Evolutionary conservation across 257 asterid species (phyloP), one percentile per base, ranked within the genome.

Genomic region (Fraxinus anomala): DNA sequence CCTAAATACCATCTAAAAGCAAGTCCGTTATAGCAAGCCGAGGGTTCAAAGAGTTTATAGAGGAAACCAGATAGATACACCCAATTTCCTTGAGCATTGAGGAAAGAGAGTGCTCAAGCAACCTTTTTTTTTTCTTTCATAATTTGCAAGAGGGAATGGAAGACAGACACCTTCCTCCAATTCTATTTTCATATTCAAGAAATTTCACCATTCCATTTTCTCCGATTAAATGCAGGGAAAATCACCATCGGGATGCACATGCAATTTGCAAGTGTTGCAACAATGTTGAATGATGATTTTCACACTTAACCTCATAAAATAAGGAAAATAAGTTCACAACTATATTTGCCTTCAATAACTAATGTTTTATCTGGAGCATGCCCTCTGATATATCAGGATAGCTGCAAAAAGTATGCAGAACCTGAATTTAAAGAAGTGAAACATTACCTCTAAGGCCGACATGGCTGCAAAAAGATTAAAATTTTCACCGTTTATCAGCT

Each of bases 391-490:
- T 70, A 14, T 66, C 79, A 69, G 24, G 30, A 74, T 28, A 69
- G 31, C 11, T 73, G 31, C 1, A 68, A 68, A 37, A 28, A 7
- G 40, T 7, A 44, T 51, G 54, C 42, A 28, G 47, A 72, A 75
- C 40, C 73, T 31, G 49, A n/a, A 23, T 66, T 42, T 16, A 68
- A 70, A 26, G 75, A 70, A 81, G 34, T 54, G 59, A 67, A 79
- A 67, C 59, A 80, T 87, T 90, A 96, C 99, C 99, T 96, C 99
- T 85, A 96, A 88, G 21, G 99, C 98, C 66, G 99, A 93, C 99
- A 96, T 93, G 87, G 99, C 99, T 2, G 99, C 98, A 82, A 92
- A 93, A 79, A 93, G 92, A 83, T 96, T 93, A 85, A 96, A 96
- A 82, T 89, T 91, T 24, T 89, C 96, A 73, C 97, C 98, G 75